Evolutionary conservation across 225 moss, liverwort and hornwort species (phyloP), one percentile per base, ranked within the genome.

Genomic region (Neckera pumila): DNA sequence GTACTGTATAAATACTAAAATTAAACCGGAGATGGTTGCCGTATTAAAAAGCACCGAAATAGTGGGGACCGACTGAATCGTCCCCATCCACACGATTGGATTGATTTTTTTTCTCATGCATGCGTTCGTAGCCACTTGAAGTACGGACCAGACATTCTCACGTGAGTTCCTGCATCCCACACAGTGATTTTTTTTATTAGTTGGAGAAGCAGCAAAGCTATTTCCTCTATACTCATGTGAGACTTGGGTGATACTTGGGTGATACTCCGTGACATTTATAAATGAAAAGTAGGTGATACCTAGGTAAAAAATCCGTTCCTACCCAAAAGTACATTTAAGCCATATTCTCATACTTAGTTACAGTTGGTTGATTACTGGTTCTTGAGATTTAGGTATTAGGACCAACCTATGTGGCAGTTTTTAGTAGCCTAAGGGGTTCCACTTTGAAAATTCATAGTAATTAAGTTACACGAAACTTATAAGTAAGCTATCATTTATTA

Each of bases 341-440:
- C 4, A n/a, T n/a, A n/a, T 31, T 63, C 33, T 17, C 4, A 33
- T 33, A 8, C 14, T 49, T 49, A 49, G 12, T 49, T 49, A 12
- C 49, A 49, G 3, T 49, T 49, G 49, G 7, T 14, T 9, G 45
- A 10, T 10, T 45, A 45, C 10, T 45, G 45, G 10, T 45, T 45
- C 45, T 45, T 45, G 8, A 45, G 45, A 45, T 7, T 45, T 45
- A 8, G 45, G 45, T 45, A 45, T 45, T 45, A 49, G 2, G 5
- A 64, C 9, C 5, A 17, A 64, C 5, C 6, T 34, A 34, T 5
- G 10, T 65, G 3, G 18, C 2, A 1, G 0, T 34, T 34, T 34
- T 34, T 1, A 10, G 3, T 3, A 1, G 3, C 19, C 10, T 18
- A 34, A 4, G 4, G 19, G 5, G 19, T 18, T 34, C 65, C 0